Base-by-base conservation (phyloP, 176 grass and related monocot species). In the Pontederia paniculata region DNA sequence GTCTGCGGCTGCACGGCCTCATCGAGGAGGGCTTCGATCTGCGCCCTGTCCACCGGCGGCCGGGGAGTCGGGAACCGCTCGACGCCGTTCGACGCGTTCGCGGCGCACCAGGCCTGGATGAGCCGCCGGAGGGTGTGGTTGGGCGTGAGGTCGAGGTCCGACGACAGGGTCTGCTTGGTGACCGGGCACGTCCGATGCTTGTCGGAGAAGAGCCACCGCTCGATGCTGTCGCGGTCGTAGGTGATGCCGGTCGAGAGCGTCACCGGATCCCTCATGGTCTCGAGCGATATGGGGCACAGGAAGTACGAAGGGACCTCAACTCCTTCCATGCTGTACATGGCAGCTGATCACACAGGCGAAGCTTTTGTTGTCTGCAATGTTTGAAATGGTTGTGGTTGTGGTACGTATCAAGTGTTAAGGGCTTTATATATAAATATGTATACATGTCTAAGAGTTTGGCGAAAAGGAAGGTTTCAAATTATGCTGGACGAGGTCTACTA, bases 111-210 rank as follows among this genome's bases (percentile, higher is more conserved):
- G 0, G 77, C 60, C 56, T 93, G 94, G 66, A 93, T 98, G 53
- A 98, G 77, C 4, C 94, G 77, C 3, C 80, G 87, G 21, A 98
- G 77, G 45, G 83, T 98, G 80, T 98, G 87, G 87, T 98, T 98
- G 0, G 94, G 94, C 13, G 78, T 98, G 50, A 88, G 81, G 54
- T 84, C 78, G 37, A 76, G 66, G 71, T 88, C 66, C 49, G 60
- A 43, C 28, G 28, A 65, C 58, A 98, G 57, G 6, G n/a, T 49
- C 17, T 80, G 78, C 62, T 88, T 93, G 62, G 83, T 98, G 44
- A 79, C 76, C 2, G 87, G 94, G 71, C 94, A 98, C 23, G 69
- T 74, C 16, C 66, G 52, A 50, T 87, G 91, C 23, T 82, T 84
- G 65, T 66, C 80, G 44, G 77, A 64, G 80, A 87, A 90, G 2